A percentile compares a stretch with the other conserved stretches of the same genome.
phyloP scores from a whole-genome alignment of 2,329 filamentous ascomycete genomes.

The Hirsutella minnesotensis region DNA sequence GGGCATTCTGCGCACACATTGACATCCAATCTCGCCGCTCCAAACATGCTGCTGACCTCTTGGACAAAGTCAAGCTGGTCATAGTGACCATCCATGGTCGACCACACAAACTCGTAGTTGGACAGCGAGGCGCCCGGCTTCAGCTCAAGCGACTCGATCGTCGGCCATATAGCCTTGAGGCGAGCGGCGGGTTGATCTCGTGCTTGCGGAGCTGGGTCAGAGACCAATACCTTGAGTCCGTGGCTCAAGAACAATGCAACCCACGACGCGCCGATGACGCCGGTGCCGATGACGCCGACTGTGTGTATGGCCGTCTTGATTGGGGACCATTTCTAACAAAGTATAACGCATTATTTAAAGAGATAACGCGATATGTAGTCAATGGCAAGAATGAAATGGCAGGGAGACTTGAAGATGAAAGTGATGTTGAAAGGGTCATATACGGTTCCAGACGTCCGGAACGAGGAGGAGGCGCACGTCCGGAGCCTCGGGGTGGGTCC shows the following conservation, averaged over 20 bases:
- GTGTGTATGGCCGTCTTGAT: slow-evolving; percentile 1
- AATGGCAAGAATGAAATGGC: too few species aligned
- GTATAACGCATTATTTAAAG: too few species aligned
- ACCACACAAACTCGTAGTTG: slow-evolving; percentile 4
- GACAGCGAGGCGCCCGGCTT: background rate
- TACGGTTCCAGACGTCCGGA: too few species aligned
- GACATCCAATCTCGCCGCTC: too few species aligned
- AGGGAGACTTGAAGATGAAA: background rate
- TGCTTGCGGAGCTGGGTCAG: slow-evolving; percentile 25
- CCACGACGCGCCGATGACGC: slow-evolving; percentile 24
- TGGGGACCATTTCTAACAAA: too few species aligned
- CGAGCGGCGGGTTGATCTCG: slow-evolving; percentile 14
- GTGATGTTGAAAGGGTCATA: too few species aligned
- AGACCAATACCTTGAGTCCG: slow-evolving; percentile 22
- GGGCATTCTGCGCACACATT: slow-evolving; percentile 17
- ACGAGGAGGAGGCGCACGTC: too few species aligned
- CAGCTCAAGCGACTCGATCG: background rate
- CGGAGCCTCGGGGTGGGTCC: too few species aligned
- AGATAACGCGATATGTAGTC: too few species aligned
- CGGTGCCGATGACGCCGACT: slow-evolving; percentile 19
- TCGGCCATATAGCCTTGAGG: slow-evolving; percentile 4
- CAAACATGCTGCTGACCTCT: slow-evolving; percentile 9
- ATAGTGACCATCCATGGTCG: slow-evolving; percentile 2
- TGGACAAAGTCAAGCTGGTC: slow-evolving; percentile 20
- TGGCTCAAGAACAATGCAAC: slow-evolving; percentile 21